A percentile compares a stretch with the other conserved stretches of the same genome.
These are phyloP conservation scores for Xenosphaeropsis pyriputrescens DNA, from an alignment of 2,329 filamentous ascomycete genomes.

Conservation along the genomic window DNA sequence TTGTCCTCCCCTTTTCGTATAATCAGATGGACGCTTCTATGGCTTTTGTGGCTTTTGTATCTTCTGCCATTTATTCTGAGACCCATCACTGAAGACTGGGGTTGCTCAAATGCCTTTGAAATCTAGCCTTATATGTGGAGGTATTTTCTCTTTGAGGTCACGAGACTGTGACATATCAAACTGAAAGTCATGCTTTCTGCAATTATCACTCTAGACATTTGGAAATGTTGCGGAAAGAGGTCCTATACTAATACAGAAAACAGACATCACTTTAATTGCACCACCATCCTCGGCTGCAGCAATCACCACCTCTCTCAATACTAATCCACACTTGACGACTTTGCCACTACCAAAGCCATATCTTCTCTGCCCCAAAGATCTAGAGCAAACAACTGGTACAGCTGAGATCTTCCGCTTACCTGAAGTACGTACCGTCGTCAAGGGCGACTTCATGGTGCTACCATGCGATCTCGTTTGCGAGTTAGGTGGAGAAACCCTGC, in stretches of 20 bases:
- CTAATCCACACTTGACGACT: slow-evolving; percentile 62
- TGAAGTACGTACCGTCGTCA: slow-evolving; percentile 66
- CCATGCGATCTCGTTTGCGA: slow-evolving; percentile 93
- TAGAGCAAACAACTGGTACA: slow-evolving; percentile 77
- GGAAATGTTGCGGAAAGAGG: too few species aligned
- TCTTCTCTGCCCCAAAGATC: slow-evolving; percentile 58
- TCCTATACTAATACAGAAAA: background rate
- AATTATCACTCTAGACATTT: too few species aligned
- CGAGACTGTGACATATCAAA: too few species aligned
- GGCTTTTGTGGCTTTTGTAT: too few species aligned
- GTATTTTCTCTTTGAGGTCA: too few species aligned
- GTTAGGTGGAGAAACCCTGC: slow-evolving; percentile 63
- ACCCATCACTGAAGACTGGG: too few species aligned
- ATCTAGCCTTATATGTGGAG: too few species aligned
- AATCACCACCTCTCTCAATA: slow-evolving; percentile 56
- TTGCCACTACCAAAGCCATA: slow-evolving; percentile 60
- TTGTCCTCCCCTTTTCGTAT: too few species aligned
- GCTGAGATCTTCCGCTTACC: slow-evolving; percentile 76
- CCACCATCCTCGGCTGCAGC: slow-evolving; percentile 51
- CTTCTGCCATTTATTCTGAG: too few species aligned
- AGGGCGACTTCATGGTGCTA: slow-evolving; percentile 74
- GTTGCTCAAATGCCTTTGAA: too few species aligned
- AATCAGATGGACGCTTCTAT: too few species aligned
- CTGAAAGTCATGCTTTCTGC: too few species aligned
- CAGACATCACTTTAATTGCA: slow-evolving; percentile 48